These are phyloP conservation scores for Jatropha curcas DNA, from an alignment of 345 rosid species.

Conservation along the genomic window DNA sequence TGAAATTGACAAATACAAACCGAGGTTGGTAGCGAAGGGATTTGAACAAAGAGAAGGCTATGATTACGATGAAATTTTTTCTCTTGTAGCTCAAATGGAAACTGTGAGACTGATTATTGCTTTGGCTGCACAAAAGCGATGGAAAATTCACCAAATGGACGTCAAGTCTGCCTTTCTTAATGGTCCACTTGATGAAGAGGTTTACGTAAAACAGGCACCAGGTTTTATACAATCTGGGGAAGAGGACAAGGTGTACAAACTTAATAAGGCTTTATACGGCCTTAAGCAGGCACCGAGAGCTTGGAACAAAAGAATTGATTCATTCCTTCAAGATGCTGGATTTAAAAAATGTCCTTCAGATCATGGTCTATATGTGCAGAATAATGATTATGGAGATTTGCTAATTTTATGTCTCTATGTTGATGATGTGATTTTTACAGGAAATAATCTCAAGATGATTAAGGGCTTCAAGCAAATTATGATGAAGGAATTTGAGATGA, in stretches of 20 bases:
- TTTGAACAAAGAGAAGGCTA: background rate
- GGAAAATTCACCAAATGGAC: background rate
- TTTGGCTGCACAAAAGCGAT: background rate
- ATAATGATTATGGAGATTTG: background rate
- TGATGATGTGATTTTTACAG: too few relatives aligned
- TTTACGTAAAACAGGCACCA: background rate
- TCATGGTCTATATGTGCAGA: background rate
- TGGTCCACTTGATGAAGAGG: background rate
- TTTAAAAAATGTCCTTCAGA: background rate
- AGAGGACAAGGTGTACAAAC: background rate
- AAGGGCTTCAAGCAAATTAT: background rate
- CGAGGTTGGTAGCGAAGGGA: background rate
- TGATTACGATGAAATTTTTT: too few relatives aligned
- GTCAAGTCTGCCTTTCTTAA: background rate
- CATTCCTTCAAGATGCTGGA: background rate
- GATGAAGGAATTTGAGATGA: background rate
- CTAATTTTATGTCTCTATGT: background rate
- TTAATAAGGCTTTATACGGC: background rate
- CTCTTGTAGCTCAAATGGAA: background rate
- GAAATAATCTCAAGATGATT: background rate
- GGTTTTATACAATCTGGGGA: background rate
- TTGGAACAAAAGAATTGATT: background rate
- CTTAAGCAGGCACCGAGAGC: background rate
- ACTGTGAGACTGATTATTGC: background rate
- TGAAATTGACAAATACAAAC: background rate